Evolutionary conservation across 2,329 filamentous ascomycete species (phyloP), one percentile per base, ranked within the genome.

Genomic region (Pestalotiopsis sp.): DNA sequence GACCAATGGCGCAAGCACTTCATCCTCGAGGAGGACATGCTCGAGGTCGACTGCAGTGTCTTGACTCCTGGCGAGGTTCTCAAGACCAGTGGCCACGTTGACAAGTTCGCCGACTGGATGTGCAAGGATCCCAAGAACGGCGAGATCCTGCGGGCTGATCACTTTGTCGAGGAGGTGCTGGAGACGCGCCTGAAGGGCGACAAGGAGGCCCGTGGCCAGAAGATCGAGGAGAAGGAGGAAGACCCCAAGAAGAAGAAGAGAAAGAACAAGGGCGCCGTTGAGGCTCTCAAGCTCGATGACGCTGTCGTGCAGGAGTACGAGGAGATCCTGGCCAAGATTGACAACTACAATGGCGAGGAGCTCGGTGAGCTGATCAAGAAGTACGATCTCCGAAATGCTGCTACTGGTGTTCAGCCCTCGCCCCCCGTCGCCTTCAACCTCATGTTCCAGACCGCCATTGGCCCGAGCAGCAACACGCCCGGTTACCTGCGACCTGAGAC

Each of bases 31-130:
- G 94, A 97, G 85, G 93, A 97, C 79, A 97, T 97, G 94, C 90
- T 97, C 73, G 94, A 97, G 84, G 90, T 97, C 72, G 95, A 97
- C 84, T 97, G 94, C 84, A 96, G 93, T 52, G 96, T 95, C 83
- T 83, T 99, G 78, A 99, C 96, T 55, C 96, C 96, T 41, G 90
- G 96, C 76, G 93, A 96, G 62, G 93, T 99, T 49, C 89, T 99
- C 78, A 97, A 98, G 88, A 97, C 95, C 66, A 93, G 90, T 80
- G 96, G 96, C 72, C 96, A 99, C 83, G 96, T 98, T 73, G 95
- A 98, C 81, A 97, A 97, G 82, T 98, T 98, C 78, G 93, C 94
- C 81, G 95, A 98, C 81, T 98, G 93, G 93, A 98, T 98, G 95
- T 97, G 93, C 90, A 97, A 97, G 83, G 96, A 99, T 81, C 94